Evolutionary conservation across 1,139 yeast genomes (phyloP), one percentile per base, ranked within the genome.

Genomic region (Diutina ranongensis): DNA sequence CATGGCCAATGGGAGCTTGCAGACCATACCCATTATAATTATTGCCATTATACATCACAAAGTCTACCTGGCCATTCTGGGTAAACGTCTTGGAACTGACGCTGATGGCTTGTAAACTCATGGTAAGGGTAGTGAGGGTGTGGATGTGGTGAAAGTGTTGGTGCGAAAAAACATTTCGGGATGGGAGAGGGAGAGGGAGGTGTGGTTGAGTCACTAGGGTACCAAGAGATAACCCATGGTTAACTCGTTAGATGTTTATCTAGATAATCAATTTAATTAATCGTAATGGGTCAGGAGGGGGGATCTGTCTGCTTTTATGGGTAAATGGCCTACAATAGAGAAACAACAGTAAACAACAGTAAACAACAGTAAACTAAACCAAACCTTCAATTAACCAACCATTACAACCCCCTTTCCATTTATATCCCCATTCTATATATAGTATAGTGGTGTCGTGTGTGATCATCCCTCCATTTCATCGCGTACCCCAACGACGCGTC

Each of bases 1-100:
- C 77, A 13, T 38, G 67, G 61, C 12, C 81, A 80, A n/a, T 60
- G 58, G 13, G 58, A 47, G 44, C 53, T 53, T 19, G 49, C 38
- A 7, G 45, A 46, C 42, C 42, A 44, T 50, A 51, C 44, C 48
- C 48, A 44, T 40, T 46, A 27, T 44, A 45, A 20, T 33, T 34
- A 8, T 44, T 27, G 35, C 32, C 42, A 16, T 38, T 49, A 38
- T 46, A 38, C 42, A 38, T 38, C n/a, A 16, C 31, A 38, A 38
- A 25, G 20, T 38, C 42, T 3, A 38, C 42, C 21, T 38, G 42
- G 3, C 42, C 42, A 25, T 38, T 38, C 16, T 38, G 42, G 31
- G 32, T 12, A 18, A 38, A 38, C 32, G 42, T 38, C 22, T 38
- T 38, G 13, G 42, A 22, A 9, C 21, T n/a, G 9, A 38, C 42